Evolutionary conservation across 2,329 filamentous ascomycete species (phyloP), one percentile per base, ranked within the genome.

Genomic region (Chaetomium globosum): DNA sequence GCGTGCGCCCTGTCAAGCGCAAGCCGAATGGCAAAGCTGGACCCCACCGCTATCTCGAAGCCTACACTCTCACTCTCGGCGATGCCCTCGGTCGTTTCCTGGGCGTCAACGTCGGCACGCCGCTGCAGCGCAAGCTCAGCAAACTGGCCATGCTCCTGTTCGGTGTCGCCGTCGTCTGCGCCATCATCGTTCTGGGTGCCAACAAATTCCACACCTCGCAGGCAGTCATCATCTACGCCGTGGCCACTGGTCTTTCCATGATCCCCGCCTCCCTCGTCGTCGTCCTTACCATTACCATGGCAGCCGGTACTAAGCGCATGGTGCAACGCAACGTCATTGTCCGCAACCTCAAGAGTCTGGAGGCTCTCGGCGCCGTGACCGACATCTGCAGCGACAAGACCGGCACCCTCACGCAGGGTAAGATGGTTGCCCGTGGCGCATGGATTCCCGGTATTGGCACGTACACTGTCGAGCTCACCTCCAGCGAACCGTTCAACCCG

Each of bases 331-430:
- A 86, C 69, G 83, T 86, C 55, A 80, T 87, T 63, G 82, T 86
- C 26, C 79, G 83, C 65, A 87, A 88, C 71, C 82, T 90, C 73
- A 82, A 85, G 10, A 85, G 85, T 4, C 81, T 90, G 7, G 88
- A 90, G 72, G 87, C 87, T n/a, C 82, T 90, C 52, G 88, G 87
- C 54, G 87, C 86, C 62, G 87, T 90, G 19, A 89, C 86, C 65
- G 85, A 88, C 69, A 88, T 90, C 64, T 89, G 87, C 76, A 88
- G 85, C 49, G 87, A 89, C 80, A 90, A 90, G 78, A 90, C 87
- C 1, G 88, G 88, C 36, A 90, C 87, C 0, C 77, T 88, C 52
- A 88, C 86, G 3, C 85, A 87, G 71, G 85, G 87, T 65, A 87
- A 87, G 74, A 89, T 89, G 87, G 85, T 89, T 46, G 83, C 85